Percentiles rank a stretch among this genome's conserved stretches.
Evolutionary conservation across 495 filamentous ascomycete species (phyloP).

Genomic region (Penicillium flavigenum): DNA sequence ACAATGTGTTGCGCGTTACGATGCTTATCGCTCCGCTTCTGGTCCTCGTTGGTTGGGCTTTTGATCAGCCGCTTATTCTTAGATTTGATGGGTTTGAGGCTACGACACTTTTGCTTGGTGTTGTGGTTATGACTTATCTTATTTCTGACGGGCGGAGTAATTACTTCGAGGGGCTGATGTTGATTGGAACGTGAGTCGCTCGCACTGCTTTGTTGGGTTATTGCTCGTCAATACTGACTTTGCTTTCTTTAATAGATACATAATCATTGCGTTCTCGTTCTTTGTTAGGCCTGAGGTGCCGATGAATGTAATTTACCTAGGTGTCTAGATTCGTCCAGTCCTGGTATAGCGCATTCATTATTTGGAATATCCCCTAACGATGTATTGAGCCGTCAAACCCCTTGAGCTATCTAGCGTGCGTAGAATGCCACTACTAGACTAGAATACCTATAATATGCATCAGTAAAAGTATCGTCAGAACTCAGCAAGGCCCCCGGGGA

Average conservation of each 20-base stretch:
- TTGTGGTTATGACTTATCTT: conserved; percentile 36
- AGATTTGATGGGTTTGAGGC: conserved; percentile 40
- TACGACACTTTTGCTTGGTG: conserved; percentile 33
- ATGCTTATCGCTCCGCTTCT: conserved; percentile 40
- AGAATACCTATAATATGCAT: conserved; percentile 4
- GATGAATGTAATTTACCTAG: conserved; percentile 4
- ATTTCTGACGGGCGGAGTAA: conserved; percentile 69
- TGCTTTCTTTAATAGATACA: conserved; percentile 9
- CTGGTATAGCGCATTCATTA: neutral
- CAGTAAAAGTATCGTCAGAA: neutral
- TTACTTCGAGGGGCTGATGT: conserved; percentile 46
- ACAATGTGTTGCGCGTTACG: conserved; percentile 27
- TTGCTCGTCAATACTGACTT: neutral
- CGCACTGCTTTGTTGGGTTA: neutral
- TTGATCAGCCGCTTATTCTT: conserved; percentile 32
- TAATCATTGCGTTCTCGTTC: conserved; percentile 19
- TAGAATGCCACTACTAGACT: conserved; percentile 14
- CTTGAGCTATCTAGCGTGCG: conserved; percentile 4
- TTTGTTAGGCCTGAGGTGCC: conserved; percentile 16
- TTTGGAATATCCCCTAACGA: neutral
- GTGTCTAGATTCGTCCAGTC: neutral
- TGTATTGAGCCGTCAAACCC: neutral
- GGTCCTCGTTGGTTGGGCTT: conserved; percentile 40
- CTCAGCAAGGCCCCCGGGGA: neutral
- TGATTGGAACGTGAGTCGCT: conserved; percentile 28